These are phyloP conservation scores for Akanthomyces lecanii DNA, from an alignment of 2,329 filamentous ascomycete genomes.

Conservation along the genomic window DNA sequence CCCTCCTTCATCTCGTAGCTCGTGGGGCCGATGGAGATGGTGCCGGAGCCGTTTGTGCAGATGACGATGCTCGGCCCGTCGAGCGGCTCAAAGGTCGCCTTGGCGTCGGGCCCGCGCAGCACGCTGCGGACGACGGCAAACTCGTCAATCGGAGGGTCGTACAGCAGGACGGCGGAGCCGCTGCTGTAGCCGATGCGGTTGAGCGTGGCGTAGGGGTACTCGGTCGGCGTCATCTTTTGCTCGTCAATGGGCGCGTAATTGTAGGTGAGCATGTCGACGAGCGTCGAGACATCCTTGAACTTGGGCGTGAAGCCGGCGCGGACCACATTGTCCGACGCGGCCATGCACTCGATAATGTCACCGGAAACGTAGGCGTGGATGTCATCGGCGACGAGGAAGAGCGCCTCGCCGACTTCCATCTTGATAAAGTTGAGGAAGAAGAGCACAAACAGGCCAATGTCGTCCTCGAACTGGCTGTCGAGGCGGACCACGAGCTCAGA, in stretches of 20 bases:
- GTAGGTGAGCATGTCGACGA: constrained; percentile 91
- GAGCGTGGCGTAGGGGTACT: constrained; percentile 81
- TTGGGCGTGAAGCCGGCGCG: constrained; percentile 97
- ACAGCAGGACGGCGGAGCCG: constrained; percentile 67
- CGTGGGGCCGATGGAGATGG: constrained; percentile 80
- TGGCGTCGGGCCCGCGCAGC: constrained; percentile 66
- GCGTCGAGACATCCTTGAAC: constrained; percentile 90
- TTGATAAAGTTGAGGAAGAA: constrained; percentile 97
- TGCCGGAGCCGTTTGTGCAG: constrained; percentile 78
- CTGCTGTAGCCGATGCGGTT: constrained; percentile 80
- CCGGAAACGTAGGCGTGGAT: constrained; percentile 93
- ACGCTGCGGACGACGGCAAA: constrained; percentile 84
- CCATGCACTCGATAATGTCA: constrained; percentile 99
- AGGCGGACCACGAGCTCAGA: constrained; percentile 73
- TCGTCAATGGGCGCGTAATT: constrained; percentile 89
- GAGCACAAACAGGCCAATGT: constrained; percentile 89
- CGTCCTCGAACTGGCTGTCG: constrained; percentile 77
- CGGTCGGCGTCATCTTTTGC: constrained; percentile 84
- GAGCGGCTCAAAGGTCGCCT: constrained; percentile 83
- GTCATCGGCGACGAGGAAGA: constrained; percentile 94
- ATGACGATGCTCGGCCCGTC: constrained; percentile 90
- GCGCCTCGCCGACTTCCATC: constrained; percentile 81
- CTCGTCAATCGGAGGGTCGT: constrained; percentile 95
- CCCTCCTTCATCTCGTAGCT: constrained; percentile 69
- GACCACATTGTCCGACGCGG: constrained; percentile 96